Evolutionary conservation across 2,329 filamentous ascomycete genomes (phyloP), one percentile per base, ranked within the genome.

Genomic region (Coniochaeta prunicola): DNA sequence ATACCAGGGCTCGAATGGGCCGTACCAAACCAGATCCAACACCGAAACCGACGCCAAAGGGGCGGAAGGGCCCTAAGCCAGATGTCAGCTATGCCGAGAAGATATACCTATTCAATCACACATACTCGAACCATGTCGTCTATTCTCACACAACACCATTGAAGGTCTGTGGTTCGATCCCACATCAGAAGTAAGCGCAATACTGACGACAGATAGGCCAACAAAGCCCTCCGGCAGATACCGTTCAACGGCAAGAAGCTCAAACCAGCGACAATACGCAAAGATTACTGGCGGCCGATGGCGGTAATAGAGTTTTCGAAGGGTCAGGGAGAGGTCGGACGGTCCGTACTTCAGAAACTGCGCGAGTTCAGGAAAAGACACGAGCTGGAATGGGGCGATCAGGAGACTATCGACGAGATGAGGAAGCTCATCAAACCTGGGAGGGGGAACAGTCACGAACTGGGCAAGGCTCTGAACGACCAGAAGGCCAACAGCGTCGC

Each of bases 171-270:
- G 19, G 24, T 7, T 3, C 21, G 4, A 8, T 33, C 8, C 2
- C 12, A 12, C 26, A 36, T 21, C 21, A 3, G 2, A 15, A 3
- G 2, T 24, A 5, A 21, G 13, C 3, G 50, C 2, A 7, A 12
- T 26, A 24, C 53, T 55, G 30, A 55, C 53, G 10, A 17, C 33
- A 34, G 15, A 21, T 60, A 72, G 70, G 42, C 58, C 58, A 69
- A 66, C 60, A 65, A 67, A 61, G 66, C 68, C 19, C 59, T 68
- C 28, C 57, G 62, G 12, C 71, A 73, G 53, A 65, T 89, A 61
- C 80, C 83, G 54, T 89, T 81, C 75, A 84, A 85, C 63, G 86
- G 85, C 72, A 89, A 88, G 70, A 88, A 89, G 72, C 79, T 82
- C 53, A 81, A 83, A 63, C 85, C 85, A 2, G 70, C 80, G 58